These are phyloP conservation scores for Oryza brachyantha DNA, from an alignment of 176 grass and related monocot species.

Conservation along the genomic window DNA sequence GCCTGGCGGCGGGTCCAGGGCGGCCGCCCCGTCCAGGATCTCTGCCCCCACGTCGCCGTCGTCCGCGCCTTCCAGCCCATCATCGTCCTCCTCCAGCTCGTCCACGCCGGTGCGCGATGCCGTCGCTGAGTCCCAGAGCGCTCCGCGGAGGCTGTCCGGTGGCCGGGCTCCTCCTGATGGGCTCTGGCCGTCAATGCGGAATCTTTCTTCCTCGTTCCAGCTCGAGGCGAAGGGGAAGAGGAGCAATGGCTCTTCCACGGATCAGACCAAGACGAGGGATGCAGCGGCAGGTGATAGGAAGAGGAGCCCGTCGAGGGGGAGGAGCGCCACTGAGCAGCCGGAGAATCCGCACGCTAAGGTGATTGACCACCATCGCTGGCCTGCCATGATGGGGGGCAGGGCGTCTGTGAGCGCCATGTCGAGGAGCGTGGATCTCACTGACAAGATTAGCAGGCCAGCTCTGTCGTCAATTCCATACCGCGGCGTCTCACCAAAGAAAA, in stretches of 20 bases:
- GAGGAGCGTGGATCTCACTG: conserved; percentile 64
- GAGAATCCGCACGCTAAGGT: conserved; percentile 71
- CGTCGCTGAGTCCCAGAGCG: conserved; percentile 34
- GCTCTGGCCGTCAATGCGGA: conserved; percentile 88
- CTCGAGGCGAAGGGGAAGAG: conserved; percentile 51
- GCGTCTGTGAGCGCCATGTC: conserved; percentile 52
- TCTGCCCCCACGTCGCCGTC: conserved; percentile 39
- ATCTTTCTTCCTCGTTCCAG: conserved; percentile 73
- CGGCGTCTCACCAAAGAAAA: conserved; percentile 40
- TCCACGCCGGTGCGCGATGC: conserved; percentile 62
- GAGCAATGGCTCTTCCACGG: conserved; percentile 18
- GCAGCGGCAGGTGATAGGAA: conserved; percentile 51
- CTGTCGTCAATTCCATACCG: conserved; percentile 38
- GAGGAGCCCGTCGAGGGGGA: conserved; percentile 70
- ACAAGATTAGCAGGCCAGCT: conserved; percentile 47
- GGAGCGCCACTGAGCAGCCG: conserved; percentile 40
- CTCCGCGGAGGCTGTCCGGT: conserved; percentile 31
- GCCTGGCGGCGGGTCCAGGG: conserved; percentile 31
- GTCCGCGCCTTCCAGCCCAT: conserved; percentile 59
- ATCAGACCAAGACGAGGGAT: conserved; percentile 35
- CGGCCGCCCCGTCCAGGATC: conserved; percentile 42
- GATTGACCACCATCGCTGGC: conserved; percentile 93
- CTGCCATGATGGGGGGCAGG: conserved; percentile 74
- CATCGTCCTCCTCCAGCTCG: conserved; percentile 67
- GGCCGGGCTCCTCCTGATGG: conserved; percentile 56